phyloP scores from a whole-genome alignment of 352 stramenopile species.

The Globisporangium uncinulatum region DNA sequence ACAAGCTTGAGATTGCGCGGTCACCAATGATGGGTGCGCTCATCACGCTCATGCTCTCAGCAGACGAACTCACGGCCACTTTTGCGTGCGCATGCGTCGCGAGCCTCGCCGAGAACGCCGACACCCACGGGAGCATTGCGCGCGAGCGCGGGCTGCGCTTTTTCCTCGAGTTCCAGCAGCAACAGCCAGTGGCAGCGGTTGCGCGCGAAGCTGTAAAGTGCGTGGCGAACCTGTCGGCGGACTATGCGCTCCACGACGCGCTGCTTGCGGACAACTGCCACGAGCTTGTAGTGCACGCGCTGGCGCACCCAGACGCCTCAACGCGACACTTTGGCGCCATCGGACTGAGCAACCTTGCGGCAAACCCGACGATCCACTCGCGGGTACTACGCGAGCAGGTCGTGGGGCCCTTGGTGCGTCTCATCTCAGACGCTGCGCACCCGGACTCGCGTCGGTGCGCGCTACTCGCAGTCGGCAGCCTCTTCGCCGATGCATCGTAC shows the following conservation, averaged over 20 bases:
- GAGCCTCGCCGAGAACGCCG: slow-evolving; percentile 91
- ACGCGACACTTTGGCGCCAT: slow-evolving; percentile 86
- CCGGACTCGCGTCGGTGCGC: slow-evolving; percentile 72
- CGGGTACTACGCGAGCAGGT: slow-evolving; percentile 61
- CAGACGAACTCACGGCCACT: slow-evolving; percentile 58
- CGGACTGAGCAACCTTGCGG: slow-evolving; percentile 88
- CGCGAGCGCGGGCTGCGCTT: slow-evolving; percentile 68
- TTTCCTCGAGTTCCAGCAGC: slow-evolving; percentile 60
- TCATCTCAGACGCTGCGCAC: slow-evolving; percentile 35
- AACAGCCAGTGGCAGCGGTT: slow-evolving; percentile 20
- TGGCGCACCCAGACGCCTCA: slow-evolving; percentile 51
- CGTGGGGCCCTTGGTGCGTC: slow-evolving; percentile 43
- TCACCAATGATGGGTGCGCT: slow-evolving; percentile 78
- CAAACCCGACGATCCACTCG: slow-evolving; percentile 77
- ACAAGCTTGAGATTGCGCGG: slow-evolving; percentile 90
- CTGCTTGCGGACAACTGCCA: slow-evolving; percentile 76
- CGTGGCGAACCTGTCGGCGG: slow-evolving; percentile 61
- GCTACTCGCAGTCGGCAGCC: slow-evolving; percentile 78
- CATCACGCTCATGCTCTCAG: slow-evolving; percentile 80
- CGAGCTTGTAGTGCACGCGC: slow-evolving; percentile 74
- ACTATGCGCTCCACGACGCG: slow-evolving; percentile 86
- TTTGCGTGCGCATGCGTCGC: slow-evolving; percentile 84
- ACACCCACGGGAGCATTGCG: slow-evolving; percentile 84
- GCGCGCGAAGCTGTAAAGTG: slow-evolving; percentile 68
- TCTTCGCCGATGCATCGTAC: slow-evolving; percentile 60